Conservation (phyloP, 371 early-diverging fungal species). For the Syncephalastrum contaminatum region DNA sequence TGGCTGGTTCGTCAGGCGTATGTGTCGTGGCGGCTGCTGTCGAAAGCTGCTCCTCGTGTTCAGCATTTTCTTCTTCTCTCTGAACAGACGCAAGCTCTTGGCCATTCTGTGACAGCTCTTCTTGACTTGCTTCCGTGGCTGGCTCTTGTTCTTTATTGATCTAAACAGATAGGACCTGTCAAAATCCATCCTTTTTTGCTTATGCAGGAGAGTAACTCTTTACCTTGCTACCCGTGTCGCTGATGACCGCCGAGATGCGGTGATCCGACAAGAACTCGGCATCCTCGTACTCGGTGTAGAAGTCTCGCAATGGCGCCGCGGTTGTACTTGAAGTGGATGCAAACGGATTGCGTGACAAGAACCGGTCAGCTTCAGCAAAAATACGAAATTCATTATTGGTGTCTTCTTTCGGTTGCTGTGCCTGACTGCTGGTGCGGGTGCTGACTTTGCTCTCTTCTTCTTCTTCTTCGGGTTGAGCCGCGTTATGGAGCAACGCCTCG, state of each 20-base stretch:
- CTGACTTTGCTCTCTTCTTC: not conserved
- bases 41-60: no score
- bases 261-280: conserved; percentile 23
- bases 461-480: not conserved
- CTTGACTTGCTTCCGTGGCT: no score
- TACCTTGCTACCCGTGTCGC: conserved; percentile 2
- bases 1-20: no score
- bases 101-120: no score
- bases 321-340: conserved; percentile 6
- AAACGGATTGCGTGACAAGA: conserved; percentile 18
- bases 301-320: conserved; percentile 7
- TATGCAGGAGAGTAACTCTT: not conserved
- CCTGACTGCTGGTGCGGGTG: not conserved
- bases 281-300: conserved; percentile 16
- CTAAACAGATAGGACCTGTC: no score
- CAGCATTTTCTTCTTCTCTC: no score
- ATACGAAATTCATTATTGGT: not conserved
- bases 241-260: conserved; percentile 22
- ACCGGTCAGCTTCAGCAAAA: conserved; percentile 13
- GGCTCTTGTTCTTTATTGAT: no score
- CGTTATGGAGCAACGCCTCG: conserved; percentile 13
- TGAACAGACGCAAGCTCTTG: no score
- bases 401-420: not conserved
- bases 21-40: no score
- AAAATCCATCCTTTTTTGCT: no score